These are phyloP conservation scores for Trebouxia sp. DNA, from an alignment of 139 green algal species.

Conservation along the genomic window DNA sequence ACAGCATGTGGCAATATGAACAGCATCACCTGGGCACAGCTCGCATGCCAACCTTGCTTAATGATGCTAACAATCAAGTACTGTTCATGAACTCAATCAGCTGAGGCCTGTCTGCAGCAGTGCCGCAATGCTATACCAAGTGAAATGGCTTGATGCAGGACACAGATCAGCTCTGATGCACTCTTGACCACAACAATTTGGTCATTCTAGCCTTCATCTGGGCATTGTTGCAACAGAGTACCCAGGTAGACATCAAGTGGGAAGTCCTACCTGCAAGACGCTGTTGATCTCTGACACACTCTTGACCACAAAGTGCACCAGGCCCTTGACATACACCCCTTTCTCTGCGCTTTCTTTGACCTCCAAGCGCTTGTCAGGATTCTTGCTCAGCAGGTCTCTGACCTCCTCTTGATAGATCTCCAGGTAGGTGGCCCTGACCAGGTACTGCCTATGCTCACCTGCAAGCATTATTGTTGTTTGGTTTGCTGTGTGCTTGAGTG, in stretches of 20 bases:
- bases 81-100: too few species aligned
- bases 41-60: too few species aligned
- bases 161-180: conserved; percentile 70
- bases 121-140: neutral
- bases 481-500: too few species aligned
- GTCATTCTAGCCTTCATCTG: too few species aligned
- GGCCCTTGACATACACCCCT: conserved; percentile 82
- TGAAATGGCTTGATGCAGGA: conserved; percentile 53
- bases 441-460: conserved; percentile 58
- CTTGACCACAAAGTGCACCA: conserved; percentile 83
- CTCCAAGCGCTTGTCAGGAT: conserved; percentile 67
- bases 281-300: conserved; percentile 71
- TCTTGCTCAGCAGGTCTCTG: conserved; percentile 63
- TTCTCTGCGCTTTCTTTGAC: conserved; percentile 75
- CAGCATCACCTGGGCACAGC: too few species aligned
- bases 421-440: conserved; percentile 80
- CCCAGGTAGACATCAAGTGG: too few species aligned
- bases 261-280: conserved; percentile 69
- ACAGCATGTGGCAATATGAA: neutral
- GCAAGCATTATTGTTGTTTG: conserved; percentile 21
- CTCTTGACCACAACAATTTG: conserved; percentile 85
- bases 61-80: too few species aligned
- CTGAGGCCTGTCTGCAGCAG: too few species aligned
- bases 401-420: conserved; percentile 95
- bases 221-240: too few species aligned